Conservation (phyloP, 2,329 filamentous ascomycete genomes). For the Kalmusia sp. region DNA sequence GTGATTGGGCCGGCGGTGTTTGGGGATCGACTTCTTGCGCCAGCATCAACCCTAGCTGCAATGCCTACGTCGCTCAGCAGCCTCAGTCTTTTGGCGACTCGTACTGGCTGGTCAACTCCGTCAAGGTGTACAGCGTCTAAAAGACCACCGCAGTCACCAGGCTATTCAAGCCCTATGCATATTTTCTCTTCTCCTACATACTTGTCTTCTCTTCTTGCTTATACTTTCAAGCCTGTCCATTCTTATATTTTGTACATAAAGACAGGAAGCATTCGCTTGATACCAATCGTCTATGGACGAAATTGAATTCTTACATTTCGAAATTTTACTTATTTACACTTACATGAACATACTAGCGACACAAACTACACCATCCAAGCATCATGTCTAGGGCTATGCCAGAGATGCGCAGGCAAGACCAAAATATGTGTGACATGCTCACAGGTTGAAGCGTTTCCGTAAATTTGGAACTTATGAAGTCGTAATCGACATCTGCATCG, state of each 20-base stretch:
- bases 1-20: constrained; percentile 61
- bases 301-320: too few relatives aligned
- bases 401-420: too few relatives aligned
- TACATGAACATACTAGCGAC: too few relatives aligned
- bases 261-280: neutral
- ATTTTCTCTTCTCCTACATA: constrained; percentile 5
- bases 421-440: neutral
- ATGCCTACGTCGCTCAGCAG: constrained; percentile 47
- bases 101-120: constrained; percentile 49
- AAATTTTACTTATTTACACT: too few relatives aligned
- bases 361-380: too few relatives aligned
- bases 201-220: constrained; percentile 2
- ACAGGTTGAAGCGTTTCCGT: neutral
- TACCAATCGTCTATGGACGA: neutral
- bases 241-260: neutral
- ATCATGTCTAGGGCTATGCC: too few relatives aligned
- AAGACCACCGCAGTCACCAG: neutral
- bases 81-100: constrained; percentile 46
- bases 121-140: constrained; percentile 48
- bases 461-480: neutral
- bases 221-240: neutral
- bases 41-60: constrained; percentile 40
- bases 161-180: neutral
- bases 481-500: neutral
- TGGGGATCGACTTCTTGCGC: constrained; percentile 46